Evolutionary conservation across 768 basidiomycete genomes (phyloP), one percentile per base, ranked within the genome.

Genomic region (Amanita pallidorosea): DNA sequence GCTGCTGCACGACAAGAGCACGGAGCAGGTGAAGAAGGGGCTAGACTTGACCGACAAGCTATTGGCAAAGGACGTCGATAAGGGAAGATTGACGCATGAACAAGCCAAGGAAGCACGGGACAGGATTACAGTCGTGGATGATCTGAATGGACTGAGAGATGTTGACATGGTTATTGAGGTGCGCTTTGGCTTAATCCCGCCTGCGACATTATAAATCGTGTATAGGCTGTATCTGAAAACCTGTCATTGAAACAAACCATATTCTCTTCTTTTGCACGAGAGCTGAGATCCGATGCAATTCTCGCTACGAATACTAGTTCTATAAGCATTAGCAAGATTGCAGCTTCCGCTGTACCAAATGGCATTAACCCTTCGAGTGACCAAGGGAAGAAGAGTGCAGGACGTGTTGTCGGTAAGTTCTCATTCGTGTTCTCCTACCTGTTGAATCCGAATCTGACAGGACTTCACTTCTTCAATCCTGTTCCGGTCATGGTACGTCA

Each of bases 401-500:
- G 80, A 41, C 76, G 91, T 42, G 90, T 93, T 36, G 88, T 96
- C 46, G 92, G 88, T 88, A 57, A 52, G 80, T 45, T 2, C 33
- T 41, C 13, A 18, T 8, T 20, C 13, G 22, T 12, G 52, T 20
- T 47, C 23, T 20, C 25, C 25, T 12, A 6, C 25, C 17, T 18
- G 8, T 45, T 6, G 38, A 42, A 15, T 20, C 35, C 25, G 17
- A 33, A 13, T 50, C 29, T 18, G n/a, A 18, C 38, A 91, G 89
- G 84, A 11, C 70, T 95, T 37, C 92, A 95, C 63, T 96, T 93
- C 72, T 95, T 96, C 71, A 95, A 97, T 60, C 94, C 94, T 4
- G 94, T 96, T 4, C 94, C 94, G 2, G 88, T 95, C 29, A 96
- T 96, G 93, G 88, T 89, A 61, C 46, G 77, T 56, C 43, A 11